These are phyloP conservation scores for Escovopsis sp. DNA, from an alignment of 2,329 filamentous ascomycete species.

Conservation along the genomic window DNA sequence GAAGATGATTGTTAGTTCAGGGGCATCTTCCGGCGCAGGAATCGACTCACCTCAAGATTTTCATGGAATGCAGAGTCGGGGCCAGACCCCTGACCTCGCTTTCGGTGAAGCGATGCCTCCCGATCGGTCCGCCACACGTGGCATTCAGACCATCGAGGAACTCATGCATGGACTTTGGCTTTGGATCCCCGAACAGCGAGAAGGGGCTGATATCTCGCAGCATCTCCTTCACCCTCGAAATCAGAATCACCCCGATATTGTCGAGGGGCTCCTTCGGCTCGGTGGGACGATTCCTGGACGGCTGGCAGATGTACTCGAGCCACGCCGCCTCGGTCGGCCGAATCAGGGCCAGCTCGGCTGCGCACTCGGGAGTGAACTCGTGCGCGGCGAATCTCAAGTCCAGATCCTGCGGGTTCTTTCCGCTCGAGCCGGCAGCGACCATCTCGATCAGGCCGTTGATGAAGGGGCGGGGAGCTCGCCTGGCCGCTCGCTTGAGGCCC, in stretches of 20 bases:
- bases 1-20: neutral
- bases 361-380: slow-evolving; percentile 1
- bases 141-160: slow-evolving; percentile 14
- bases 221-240: slow-evolving; percentile 10
- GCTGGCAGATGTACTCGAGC: slow-evolving; percentile 11
- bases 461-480: slow-evolving; percentile 8
- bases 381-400: slow-evolving; percentile 6
- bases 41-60: slow-evolving; percentile 1
- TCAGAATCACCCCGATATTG: slow-evolving; percentile 8
- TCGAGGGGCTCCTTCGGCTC: slow-evolving; percentile 1
- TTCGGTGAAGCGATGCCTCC: slow-evolving; percentile 11
- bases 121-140: slow-evolving; percentile 7
- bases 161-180: slow-evolving; percentile 7
- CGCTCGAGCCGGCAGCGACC: slow-evolving; percentile 6
- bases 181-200: slow-evolving; percentile 7
- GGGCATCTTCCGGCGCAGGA: neutral
- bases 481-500: slow-evolving; percentile 6
- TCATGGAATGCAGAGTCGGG: slow-evolving; percentile 2
- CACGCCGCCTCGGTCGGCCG: slow-evolving; percentile 12
- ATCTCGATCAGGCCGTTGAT: slow-evolving; percentile 5
- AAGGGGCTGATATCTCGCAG: slow-evolving; percentile 9
- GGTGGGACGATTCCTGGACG: slow-evolving; percentile 4
- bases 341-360: slow-evolving; percentile 4
- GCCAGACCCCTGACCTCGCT: slow-evolving; percentile 8
- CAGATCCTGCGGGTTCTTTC: neutral